Conservation (phyloP, 2,329 filamentous ascomycete species). For the Zopfia rhizophila region DNA sequence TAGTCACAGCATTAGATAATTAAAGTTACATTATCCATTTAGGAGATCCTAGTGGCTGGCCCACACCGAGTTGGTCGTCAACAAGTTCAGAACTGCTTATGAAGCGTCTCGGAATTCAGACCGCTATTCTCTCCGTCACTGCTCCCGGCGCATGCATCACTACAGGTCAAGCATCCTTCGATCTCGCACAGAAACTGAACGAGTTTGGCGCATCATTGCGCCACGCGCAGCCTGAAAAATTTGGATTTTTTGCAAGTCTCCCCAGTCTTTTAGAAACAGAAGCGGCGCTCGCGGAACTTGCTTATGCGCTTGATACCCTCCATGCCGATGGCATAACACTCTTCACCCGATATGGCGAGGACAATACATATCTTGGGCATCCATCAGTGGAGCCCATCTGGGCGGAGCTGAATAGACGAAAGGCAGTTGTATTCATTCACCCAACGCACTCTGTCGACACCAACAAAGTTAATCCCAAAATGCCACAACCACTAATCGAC, state of each 20-base stretch:
- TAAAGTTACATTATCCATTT: too few relatives aligned
- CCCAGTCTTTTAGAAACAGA: constrained; percentile 49
- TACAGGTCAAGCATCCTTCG: constrained; percentile 6
- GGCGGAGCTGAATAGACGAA: constrained; percentile 54
- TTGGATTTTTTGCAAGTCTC: constrained; percentile 56
- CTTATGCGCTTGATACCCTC: constrained; percentile 53
- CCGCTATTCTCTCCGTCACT: constrained; percentile 39
- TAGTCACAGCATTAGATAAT: too few relatives aligned
- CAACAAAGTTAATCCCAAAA: constrained; percentile 38
- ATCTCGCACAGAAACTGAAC: constrained; percentile 42
- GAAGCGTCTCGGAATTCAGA: constrained; percentile 17
- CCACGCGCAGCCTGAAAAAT: constrained; percentile 45
- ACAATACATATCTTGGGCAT: constrained; percentile 59
- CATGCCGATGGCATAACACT: constrained; percentile 60
- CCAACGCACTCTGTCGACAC: constrained; percentile 56
- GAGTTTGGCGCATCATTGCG: constrained; percentile 47
- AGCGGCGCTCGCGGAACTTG: constrained; percentile 50
- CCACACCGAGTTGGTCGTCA: too few relatives aligned
- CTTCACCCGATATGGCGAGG: constrained; percentile 57
- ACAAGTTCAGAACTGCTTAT: too few relatives aligned
- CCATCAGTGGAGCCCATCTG: constrained; percentile 54
- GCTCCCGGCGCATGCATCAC: constrained; percentile 37
- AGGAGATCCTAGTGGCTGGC: too few relatives aligned
- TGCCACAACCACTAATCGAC: constrained; percentile 56
- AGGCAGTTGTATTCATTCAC: constrained; percentile 60